Evolutionary conservation across 345 rosid species (phyloP), one percentile per base, ranked within the genome.

Genomic region (Salix koriyanagi): DNA sequence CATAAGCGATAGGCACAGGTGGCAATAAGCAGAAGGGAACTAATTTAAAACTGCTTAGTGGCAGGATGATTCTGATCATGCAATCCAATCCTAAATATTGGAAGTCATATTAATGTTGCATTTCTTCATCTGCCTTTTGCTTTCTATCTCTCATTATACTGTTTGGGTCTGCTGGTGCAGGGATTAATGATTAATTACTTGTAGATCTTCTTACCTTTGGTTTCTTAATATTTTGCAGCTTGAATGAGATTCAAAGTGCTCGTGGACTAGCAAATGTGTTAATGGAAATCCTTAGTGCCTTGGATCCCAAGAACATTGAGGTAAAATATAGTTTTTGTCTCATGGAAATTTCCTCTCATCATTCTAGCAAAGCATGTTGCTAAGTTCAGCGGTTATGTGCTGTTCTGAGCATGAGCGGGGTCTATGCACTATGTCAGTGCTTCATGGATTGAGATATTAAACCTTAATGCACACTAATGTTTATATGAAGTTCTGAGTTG

Each of bases 231-330:
- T 72, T 81, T 86, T 77, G 64, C 89, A 95, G 99, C 80, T 70
- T 80, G 82, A 78, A 84, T 46, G 99, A 95, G 86, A 89, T 95
- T 85, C 89, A 89, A 84, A 90, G 75, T 75, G 99, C 98, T 67
- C 80, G 30, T 70, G 94, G 92, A 72, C 61, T 91, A 65, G 90
- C 92, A 42, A 96, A 91, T 84, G 86, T 95, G 69, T 83, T 95
- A 81, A 80, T 71, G 78, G 99, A 95, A 86, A 93, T 95, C 91
- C 93, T 95, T 67, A 81, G 91, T 73, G 98, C 96, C 69, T 78
- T 95, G 85, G 96, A 93, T 86, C 92, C 97, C 37, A 90, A 84
- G 80, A 87, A 81, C 69, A 89, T 90, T 36, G 92, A 88, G 99
- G 99, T 95, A 76, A 50, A 58, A 48, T 72, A 7, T 48, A 37